Evolutionary conservation across 169 alveolate species (phyloP).

Genomic region (Toxoplasma gondii): DNA sequence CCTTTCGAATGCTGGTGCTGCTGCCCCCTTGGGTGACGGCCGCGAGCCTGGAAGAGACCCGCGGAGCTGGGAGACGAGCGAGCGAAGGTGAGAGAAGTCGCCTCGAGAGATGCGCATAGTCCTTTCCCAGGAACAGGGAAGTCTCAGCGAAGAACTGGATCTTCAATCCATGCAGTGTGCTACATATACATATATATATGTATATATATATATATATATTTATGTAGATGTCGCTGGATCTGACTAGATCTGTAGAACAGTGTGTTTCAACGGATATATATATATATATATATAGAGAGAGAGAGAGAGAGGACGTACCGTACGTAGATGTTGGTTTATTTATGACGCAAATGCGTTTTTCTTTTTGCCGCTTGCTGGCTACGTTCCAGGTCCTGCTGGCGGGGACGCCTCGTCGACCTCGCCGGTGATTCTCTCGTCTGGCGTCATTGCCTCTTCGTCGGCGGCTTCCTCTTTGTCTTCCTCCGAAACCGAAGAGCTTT

Average conservation of each 20-base stretch:
- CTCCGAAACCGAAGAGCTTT: background rate
- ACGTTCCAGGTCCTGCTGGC: background rate
- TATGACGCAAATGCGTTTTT: background rate
- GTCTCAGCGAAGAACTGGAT: no score
- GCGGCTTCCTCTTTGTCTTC: background rate
- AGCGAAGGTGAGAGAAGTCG: background rate
- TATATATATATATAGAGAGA: background rate
- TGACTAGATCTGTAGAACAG: background rate
- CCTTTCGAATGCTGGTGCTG: slow-evolving; percentile 42
- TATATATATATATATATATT: background rate
- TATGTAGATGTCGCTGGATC: background rate
- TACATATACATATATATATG: background rate
- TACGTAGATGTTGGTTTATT: background rate
- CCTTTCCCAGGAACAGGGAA: no score
- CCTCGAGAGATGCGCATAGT: no score
- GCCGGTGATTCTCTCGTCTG: background rate
- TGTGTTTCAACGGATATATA: background rate
- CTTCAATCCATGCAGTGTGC: background rate
- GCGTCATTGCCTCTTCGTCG: background rate
- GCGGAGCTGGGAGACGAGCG: background rate
- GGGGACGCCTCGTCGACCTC: background rate
- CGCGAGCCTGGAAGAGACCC: background rate
- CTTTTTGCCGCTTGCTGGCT: background rate
- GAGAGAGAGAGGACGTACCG: background rate
- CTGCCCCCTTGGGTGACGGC: slow-evolving; percentile 30